Base-by-base conservation (phyloP, 1,139 yeast species). In the Taiozyma sp. region DNA sequence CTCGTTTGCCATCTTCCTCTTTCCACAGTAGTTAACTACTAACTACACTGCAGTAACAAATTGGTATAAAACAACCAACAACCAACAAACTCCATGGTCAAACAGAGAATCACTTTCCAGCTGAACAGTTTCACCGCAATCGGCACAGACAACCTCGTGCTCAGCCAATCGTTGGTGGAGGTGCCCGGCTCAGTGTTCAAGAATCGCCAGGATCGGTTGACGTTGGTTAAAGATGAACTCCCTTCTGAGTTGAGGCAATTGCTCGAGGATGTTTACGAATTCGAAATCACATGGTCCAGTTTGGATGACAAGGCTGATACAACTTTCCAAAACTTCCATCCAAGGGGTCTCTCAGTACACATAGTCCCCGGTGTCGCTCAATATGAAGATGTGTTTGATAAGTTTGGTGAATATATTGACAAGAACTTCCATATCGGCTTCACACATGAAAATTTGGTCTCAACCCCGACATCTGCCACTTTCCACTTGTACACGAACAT, bases 401-500 rank as follows among this genome's bases (percentile, higher is more conserved):
- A 48, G 30, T 45, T 59, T 37, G 59, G 62, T 6, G 11, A 42
- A 9, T 56, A 52, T 32, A n/a, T 55, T 2, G 41, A 51, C 6
- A 22, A 19, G 3, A 39, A 42, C 37, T 55, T 61, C 28, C 50
- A 54, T 8, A 39, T 54, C 2, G 19, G n/a, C 0, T 59, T 61
- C 46, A 48, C 51, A 39, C 29, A 49, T 26, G 24, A 47, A n/a
- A 44, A 49, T 26, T 35, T 56, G 19, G 52, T 61, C 2, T 54
- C 58, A 2, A 55, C 59, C 0, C 57, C 64, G 3, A 57, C 61
- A 2, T 57, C 64, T 4, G 59, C 60, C 1, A 47, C 60, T 1
- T 58, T 47, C 39, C 58, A 61, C 42, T n/a, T 49, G 2, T 37
- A 44, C 2, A 43, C 48, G 5, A 47, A 46, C 13, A 29, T 58